Conservation (phyloP, 164 flowering plant species). For the Chimonanthus salicifolius region DNA sequence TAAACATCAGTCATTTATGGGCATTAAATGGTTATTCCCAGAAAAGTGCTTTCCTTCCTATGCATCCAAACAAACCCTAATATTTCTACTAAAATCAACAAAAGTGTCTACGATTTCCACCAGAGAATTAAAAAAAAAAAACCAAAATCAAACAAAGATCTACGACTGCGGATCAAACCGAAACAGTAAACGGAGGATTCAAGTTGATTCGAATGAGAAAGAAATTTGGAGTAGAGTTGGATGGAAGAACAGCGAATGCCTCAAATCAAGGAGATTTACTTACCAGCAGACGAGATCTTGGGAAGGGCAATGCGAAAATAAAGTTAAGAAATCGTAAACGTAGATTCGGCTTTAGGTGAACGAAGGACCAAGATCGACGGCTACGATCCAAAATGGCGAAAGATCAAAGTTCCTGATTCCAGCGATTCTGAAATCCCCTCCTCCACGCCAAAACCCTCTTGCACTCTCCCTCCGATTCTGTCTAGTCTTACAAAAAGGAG, state of each 20-base stretch:
- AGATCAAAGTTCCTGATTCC: slow-evolving; percentile 4
- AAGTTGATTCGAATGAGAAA: not conserved
- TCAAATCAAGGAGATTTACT: not conserved
- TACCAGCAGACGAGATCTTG: not conserved
- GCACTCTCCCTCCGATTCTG: not conserved
- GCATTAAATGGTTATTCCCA: no score
- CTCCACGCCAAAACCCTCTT: not conserved
- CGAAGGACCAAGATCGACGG: not conserved
- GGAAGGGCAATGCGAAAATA: not conserved
- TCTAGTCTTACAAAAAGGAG: no score
- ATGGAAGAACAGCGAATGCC: not conserved
- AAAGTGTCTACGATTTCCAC: not conserved
- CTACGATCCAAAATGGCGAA: not conserved
- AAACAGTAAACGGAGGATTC: not conserved
- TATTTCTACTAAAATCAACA: not conserved
- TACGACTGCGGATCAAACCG: not conserved
- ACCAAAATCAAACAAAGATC: not conserved
- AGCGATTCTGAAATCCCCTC: slow-evolving; percentile 8
- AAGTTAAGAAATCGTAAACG: not conserved
- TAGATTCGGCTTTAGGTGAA: not conserved
- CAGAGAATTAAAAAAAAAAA: not conserved
- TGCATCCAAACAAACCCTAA: not conserved
- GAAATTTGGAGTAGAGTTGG: not conserved
- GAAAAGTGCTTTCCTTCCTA: no score
- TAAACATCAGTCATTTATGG: no score